Percentiles rank a stretch among this genome's conserved stretches.
phyloP scores from a whole-genome alignment of 179 eudicot genomes.

The Sideroxylon spinosum region DNA sequence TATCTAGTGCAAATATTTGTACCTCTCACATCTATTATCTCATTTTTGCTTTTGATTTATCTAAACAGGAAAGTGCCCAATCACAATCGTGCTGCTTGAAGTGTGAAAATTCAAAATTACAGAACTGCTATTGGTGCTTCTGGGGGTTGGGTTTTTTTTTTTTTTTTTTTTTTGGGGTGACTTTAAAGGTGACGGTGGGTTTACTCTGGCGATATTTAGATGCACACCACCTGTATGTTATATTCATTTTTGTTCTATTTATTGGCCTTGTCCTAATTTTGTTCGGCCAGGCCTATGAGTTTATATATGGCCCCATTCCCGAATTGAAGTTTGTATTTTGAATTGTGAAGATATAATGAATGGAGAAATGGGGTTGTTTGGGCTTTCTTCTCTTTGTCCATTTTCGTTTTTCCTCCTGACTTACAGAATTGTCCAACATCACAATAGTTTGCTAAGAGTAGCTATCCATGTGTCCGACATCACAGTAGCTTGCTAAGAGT shows the following conservation, averaged over 20 bases:
- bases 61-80: not conserved
- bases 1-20: not conserved
- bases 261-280: not conserved
- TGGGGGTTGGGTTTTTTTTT: not conserved
- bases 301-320: not conserved
- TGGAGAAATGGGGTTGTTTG: not conserved
- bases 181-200: not conserved
- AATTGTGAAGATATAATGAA: not conserved
- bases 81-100: not conserved
- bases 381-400: no score
- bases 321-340: not conserved
- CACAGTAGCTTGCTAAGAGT: no score
- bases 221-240: not conserved
- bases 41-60: no score
- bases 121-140: conserved; percentile 5
- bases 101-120: not conserved
- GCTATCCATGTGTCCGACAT: no score
- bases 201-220: not conserved
- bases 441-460: no score
- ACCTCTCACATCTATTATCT: not conserved
- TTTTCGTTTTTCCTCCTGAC: no score
- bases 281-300: not conserved
- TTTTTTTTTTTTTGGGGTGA: not conserved
- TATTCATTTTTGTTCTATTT: not conserved
- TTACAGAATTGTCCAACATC: no score